Conservation (phyloP, 495 filamentous ascomycete species). For the Lophiostoma macrostomum region DNA sequence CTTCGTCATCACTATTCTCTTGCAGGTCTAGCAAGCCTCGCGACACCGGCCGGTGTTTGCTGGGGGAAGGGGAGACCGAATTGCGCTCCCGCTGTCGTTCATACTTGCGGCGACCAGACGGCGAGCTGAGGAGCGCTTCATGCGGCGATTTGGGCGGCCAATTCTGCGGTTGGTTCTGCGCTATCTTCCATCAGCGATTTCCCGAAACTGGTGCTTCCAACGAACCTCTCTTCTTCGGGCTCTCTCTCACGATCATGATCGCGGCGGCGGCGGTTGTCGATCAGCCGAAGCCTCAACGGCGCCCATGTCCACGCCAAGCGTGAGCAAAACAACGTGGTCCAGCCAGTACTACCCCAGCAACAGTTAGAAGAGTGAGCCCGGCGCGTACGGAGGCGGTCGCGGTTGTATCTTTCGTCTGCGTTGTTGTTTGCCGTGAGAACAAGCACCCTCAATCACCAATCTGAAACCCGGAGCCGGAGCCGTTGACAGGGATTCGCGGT, state of each 20-base stretch:
- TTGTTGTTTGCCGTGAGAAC: not conserved
- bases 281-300: not conserved
- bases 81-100: slow-evolving; percentile 22
- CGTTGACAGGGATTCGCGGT: not conserved
- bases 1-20: slow-evolving; percentile 54
- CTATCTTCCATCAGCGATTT: slow-evolving; percentile 6
- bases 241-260: slow-evolving; percentile 34
- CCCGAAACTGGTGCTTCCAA: not conserved
- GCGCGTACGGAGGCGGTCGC: not conserved
- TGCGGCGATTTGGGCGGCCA: slow-evolving; percentile 89
- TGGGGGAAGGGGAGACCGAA: slow-evolving; percentile 51
- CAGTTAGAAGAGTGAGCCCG: not conserved
- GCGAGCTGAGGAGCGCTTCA: slow-evolving; percentile 78
- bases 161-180: slow-evolving; percentile 48
- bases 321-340: not conserved
- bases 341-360: slow-evolving; percentile 10
- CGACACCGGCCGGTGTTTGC: slow-evolving; percentile 42
- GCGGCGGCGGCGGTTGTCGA: slow-evolving; percentile 4
- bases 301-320: slow-evolving; percentile 27
- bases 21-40: slow-evolving; percentile 40
- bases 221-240: slow-evolving; percentile 14
- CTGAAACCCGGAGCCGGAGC: not conserved
- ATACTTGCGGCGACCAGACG: slow-evolving; percentile 68
- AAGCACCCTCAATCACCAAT: not conserved
- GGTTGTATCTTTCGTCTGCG: not conserved